phyloP scores from a whole-genome alignment of 1,284 basidiomycete genomes.

The Leccinum pachyderme region DNA sequence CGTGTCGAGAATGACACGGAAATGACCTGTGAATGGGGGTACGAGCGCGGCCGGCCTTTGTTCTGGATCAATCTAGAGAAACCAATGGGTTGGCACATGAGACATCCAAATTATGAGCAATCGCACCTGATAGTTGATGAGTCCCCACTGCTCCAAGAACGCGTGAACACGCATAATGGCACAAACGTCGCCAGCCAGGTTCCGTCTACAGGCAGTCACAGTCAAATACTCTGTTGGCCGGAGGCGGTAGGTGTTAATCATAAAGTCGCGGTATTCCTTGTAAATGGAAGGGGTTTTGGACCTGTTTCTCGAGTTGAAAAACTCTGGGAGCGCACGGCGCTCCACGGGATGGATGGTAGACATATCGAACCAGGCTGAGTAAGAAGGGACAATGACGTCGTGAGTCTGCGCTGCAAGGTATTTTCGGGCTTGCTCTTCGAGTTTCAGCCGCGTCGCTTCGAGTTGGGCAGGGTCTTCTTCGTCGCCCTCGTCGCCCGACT shows the following conservation, averaged over 20 bases:
- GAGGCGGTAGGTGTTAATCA: conserved; percentile 98
- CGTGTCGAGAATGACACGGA: conserved; percentile 95
- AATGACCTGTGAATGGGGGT: conserved; percentile 98
- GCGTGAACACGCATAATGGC: conserved; percentile 99
- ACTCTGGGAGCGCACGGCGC: conserved; percentile 91
- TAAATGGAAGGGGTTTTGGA: conserved; percentile 97
- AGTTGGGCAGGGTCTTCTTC: conserved; percentile 80
- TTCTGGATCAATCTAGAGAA: conserved; percentile 55
- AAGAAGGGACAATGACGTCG: conserved; percentile 95
- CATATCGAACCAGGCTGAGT: conserved; percentile 98
- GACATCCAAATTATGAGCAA: conserved; percentile 9
- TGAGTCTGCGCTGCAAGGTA: conserved; percentile 98
- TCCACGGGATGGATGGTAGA: conserved; percentile 92
- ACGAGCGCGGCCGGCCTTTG: conserved; percentile 91
- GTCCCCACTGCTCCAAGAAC: conserved; percentile 98
- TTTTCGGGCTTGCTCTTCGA: conserved; percentile 86
- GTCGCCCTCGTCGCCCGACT: conserved; percentile 55
- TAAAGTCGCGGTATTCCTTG: conserved; percentile 99
- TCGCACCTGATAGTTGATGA: conserved; percentile 95
- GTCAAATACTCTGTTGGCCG: conserved; percentile 96
- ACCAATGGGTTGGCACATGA: neutral
- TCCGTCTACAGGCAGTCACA: conserved; percentile 94
- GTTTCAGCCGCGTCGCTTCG: conserved; percentile 72
- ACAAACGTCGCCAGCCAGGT: conserved; percentile 97
- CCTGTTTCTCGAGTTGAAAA: conserved; percentile 95